Evolutionary conservation across 2,329 filamentous ascomycete genomes (phyloP).

Genomic region (Ophiostoma populinum): DNA sequence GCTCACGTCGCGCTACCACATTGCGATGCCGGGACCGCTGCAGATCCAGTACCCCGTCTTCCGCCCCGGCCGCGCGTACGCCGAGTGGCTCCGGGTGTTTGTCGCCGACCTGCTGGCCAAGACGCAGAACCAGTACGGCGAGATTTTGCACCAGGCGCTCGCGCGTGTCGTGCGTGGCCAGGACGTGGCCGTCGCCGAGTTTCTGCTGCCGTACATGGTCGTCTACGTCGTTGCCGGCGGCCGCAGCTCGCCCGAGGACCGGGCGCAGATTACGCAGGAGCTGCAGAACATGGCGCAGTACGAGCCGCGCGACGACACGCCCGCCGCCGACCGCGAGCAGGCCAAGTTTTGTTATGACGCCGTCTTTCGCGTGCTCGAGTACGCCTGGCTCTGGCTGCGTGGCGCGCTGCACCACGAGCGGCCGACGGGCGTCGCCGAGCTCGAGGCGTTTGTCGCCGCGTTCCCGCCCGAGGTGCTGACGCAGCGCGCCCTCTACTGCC

Average conservation of each 20-base stretch:
- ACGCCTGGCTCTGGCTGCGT: constrained; percentile 60
- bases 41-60: constrained; percentile 64
- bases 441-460: constrained; percentile 33
- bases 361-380: constrained; percentile 80
- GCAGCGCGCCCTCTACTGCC: constrained; percentile 76
- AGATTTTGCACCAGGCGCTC: constrained; percentile 64
- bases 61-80: constrained; percentile 47
- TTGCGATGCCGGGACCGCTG: constrained; percentile 43
- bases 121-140: constrained; percentile 55
- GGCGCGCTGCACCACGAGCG: constrained; percentile 73
- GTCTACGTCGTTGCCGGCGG: constrained; percentile 66
- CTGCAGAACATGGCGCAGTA: constrained; percentile 57
- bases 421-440: constrained; percentile 26
- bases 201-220: constrained; percentile 74
- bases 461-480: constrained; percentile 65
- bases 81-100: constrained; percentile 65
- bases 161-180: constrained; percentile 70
- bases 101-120: constrained; percentile 69
- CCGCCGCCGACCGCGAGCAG: constrained; percentile 50
- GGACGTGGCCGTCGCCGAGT: constrained; percentile 71
- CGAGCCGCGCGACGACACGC: constrained; percentile 29
- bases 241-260: constrained; percentile 29
- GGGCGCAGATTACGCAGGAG: constrained; percentile 51
- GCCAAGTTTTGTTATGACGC: constrained; percentile 78
- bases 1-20: constrained; percentile 62